Base-by-base conservation (phyloP, 129 eudicot genomes). In the Pseudognaphalium luteoalbum region DNA sequence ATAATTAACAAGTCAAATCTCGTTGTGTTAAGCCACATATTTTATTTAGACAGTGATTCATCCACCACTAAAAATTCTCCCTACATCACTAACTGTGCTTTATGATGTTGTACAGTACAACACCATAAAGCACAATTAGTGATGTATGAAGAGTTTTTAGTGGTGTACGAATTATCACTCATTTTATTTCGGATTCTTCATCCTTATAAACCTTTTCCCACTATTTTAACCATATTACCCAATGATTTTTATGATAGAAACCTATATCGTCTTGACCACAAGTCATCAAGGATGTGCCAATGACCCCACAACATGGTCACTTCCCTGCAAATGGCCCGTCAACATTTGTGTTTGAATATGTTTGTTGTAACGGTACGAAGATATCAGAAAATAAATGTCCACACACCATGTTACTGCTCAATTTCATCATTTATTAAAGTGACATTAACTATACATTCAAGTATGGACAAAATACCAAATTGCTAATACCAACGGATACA, bases 331-430 rank as follows among this genome's bases (percentile, higher is more conserved):
- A 77, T 68, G 81, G 75, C 22, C 81, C 81, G 32, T 28, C 59
- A 56, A 20, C 28, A 19, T 71, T 60, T 71, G 17, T 22, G 33
- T 78, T 71, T 2, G 33, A 63, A 72, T 34, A 50, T 62, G 77
- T 63, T 65, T n/a, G 8, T 79, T 35, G 73, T 63, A 79, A 79
- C 73, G 73, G 73, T 73, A 72, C 58, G 47, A 77, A 77, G 58
- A 77, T 56, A 28, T 52, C 71, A 72, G 58, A 69, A 64, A 57
- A 62, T 63, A 64, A 39, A 62, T 63, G 77, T 64, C 32, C 59
- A 51, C 17, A 29, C 64, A 75, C 19, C 65, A 56, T 60, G 20
- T 17, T 34, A 10, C 76, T 33, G 51, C 37, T 37, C 51, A 76
- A 65, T 76, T 76, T 63, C 52, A 75, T 41, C 12, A 7, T 76